phyloP scores from a whole-genome alignment of 768 basidiomycete genomes.

The Tylopilus intermedius region DNA sequence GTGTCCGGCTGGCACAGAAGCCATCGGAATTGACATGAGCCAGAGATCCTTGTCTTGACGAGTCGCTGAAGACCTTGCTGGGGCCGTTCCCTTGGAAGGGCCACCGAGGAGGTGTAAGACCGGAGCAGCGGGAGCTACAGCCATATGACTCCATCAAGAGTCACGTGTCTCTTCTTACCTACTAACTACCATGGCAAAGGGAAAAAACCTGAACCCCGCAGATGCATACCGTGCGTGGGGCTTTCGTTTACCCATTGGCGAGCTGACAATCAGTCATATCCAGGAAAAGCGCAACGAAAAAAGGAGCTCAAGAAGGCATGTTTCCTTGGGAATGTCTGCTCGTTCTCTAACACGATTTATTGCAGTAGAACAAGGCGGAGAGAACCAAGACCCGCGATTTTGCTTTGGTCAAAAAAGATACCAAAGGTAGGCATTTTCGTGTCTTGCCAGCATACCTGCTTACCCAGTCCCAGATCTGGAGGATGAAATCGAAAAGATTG shows the following conservation, averaged over 20 bases:
- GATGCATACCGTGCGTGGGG: constrained; percentile 76
- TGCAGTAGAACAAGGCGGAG: constrained; percentile 86
- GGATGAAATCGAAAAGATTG: constrained; percentile 69
- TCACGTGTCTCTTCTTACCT: constrained; percentile 23
- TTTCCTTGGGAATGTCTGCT: constrained; percentile 14
- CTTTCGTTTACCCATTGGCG: neutral
- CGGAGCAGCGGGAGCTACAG: no score
- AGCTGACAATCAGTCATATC: neutral
- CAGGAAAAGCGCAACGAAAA: constrained; percentile 89
- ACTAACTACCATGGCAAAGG: constrained; percentile 62
- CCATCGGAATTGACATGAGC: constrained; percentile 28
- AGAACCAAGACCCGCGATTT: constrained; percentile 80
- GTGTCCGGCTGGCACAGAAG: constrained; percentile 19
- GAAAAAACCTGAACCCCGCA: constrained; percentile 86
- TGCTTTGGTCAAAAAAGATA: constrained; percentile 92
- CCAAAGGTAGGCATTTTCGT: constrained; percentile 49
- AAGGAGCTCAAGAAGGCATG: constrained; percentile 90
- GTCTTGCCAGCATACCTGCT: neutral
- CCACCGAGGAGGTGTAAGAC: constrained; percentile 14
- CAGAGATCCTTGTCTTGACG: constrained; percentile 10
- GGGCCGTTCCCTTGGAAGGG: constrained; percentile 48
- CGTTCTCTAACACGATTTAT: constrained; percentile 10
- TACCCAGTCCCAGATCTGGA: constrained; percentile 58
- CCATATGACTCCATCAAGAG: constrained; percentile 20
- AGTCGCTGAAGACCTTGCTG: constrained; percentile 15